Evolutionary conservation across 2,329 filamentous ascomycete species (phyloP).

Genomic region (Eutypa lata): DNA sequence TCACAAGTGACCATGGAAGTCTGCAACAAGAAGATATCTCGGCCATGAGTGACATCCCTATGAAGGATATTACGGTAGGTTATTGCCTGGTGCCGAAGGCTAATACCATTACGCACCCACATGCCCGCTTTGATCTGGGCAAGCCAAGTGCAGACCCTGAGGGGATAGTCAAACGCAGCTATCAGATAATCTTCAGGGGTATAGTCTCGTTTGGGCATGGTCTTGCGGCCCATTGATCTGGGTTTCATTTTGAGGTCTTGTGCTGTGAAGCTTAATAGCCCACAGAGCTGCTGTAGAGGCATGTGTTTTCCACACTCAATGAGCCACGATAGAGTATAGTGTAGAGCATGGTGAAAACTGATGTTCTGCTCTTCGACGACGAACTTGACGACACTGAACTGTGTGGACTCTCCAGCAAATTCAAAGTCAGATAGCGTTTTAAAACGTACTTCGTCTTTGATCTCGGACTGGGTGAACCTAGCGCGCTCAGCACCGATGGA

Average conservation of each 20-base stretch:
- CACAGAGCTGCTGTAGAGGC: constrained; percentile 61
- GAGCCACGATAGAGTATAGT: constrained; percentile 95
- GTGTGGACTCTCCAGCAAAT: constrained; percentile 60
- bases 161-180: constrained; percentile 85
- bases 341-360: constrained; percentile 95
- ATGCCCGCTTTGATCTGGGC: constrained; percentile 97
- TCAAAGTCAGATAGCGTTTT: constrained; percentile 75
- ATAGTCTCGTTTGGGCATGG: constrained; percentile 55
- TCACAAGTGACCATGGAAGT: constrained; percentile 85
- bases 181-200: constrained; percentile 76
- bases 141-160: constrained; percentile 92
- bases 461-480: constrained; percentile 81
- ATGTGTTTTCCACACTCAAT: constrained; percentile 84
- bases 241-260: constrained; percentile 66
- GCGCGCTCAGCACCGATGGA: constrained; percentile 85
- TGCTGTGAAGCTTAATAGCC: constrained; percentile 68
- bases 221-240: constrained; percentile 57
- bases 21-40: constrained; percentile 91
- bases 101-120: constrained; percentile 98
- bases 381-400: constrained; percentile 76
- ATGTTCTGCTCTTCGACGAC: constrained; percentile 85
- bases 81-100: constrained; percentile 88
- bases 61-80: constrained; percentile 89
- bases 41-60: constrained; percentile 87
- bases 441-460: constrained; percentile 83